A percentile compares a stretch with the other conserved stretches of the same genome.
These are phyloP conservation scores for Aspergillus sp. DNA, from an alignment of 2,329 filamentous ascomycete genomes.

Conservation along the genomic window DNA sequence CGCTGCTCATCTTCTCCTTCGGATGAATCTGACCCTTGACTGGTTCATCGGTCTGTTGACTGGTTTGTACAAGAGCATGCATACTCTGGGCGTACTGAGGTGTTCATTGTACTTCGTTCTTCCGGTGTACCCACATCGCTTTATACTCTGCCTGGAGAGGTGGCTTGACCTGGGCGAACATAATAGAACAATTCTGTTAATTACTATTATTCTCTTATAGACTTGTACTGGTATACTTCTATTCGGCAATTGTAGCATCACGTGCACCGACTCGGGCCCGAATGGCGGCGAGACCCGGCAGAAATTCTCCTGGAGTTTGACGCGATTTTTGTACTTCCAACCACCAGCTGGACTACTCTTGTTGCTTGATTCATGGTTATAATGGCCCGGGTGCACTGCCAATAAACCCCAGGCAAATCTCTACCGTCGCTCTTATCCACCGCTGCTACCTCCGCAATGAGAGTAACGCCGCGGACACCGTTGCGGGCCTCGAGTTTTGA, in stretches of 20 bases:
- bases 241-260: slow-evolving; percentile 13
- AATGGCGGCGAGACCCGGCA: slow-evolving; percentile 17
- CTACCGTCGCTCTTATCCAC: slow-evolving; percentile 1
- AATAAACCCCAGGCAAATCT: background rate
- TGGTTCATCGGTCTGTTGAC: slow-evolving; percentile 1
- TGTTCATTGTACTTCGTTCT: too few species aligned
- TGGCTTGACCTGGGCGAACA: too few species aligned
- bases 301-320: slow-evolving; percentile 13
- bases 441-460: slow-evolving; percentile 20
- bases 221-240: slow-evolving; percentile 6
- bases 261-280: slow-evolving; percentile 13
- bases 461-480: slow-evolving; percentile 22
- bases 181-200: too few species aligned
- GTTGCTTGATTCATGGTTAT: background rate
- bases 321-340: slow-evolving; percentile 4
- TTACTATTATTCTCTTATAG: too few species aligned
- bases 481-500: slow-evolving; percentile 22
- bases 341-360: slow-evolving; percentile 3
- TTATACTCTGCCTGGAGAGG: too few species aligned
- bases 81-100: too few species aligned
- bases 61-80: too few species aligned
- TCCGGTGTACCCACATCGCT: too few species aligned
- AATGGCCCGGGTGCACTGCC: slow-evolving; percentile 3
- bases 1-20: background rate
- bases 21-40: background rate